Evolutionary conservation across 73 alveolate species (phyloP).

Genomic region (Halteria grandinella): DNA sequence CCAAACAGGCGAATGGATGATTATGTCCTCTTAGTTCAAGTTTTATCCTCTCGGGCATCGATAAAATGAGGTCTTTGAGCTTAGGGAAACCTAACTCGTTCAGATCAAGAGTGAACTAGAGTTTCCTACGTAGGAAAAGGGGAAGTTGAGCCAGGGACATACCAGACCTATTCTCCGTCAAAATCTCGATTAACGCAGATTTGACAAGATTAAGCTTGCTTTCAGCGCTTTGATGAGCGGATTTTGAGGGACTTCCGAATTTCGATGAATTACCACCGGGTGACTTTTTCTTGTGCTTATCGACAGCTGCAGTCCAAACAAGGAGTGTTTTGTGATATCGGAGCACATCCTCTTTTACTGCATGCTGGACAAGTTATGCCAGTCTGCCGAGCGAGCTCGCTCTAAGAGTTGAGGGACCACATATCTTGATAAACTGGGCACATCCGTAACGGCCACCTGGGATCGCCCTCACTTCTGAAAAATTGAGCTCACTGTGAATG

Average conservation of each 20-base stretch:
- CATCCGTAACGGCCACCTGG: slow-evolving; percentile 88
- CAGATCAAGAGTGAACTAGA: slow-evolving; percentile 39
- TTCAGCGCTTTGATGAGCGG: slow-evolving; percentile 4
- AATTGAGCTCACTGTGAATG: slow-evolving; percentile 20
- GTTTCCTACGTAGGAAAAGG: slow-evolving; percentile 42
- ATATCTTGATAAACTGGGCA: slow-evolving; percentile 74
- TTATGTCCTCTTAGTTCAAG: slow-evolving; percentile 69
- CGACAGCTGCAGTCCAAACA: slow-evolving; percentile 56
- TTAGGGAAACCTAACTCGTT: slow-evolving; percentile 69
- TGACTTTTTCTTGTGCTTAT: slow-evolving; percentile 25
- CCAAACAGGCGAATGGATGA: slow-evolving; percentile 75
- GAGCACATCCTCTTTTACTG: slow-evolving; percentile 72
- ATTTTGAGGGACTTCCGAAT: neutral
- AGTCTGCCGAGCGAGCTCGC: slow-evolving; percentile 67
- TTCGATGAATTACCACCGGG: neutral
- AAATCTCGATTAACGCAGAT: slow-evolving; percentile 39
- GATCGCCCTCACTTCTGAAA: slow-evolving; percentile 62
- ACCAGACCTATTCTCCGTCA: slow-evolving; percentile 62
- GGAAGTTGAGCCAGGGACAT: slow-evolving; percentile 74
- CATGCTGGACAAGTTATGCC: slow-evolving; percentile 68
- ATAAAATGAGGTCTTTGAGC: slow-evolving; percentile 61
- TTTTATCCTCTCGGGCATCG: slow-evolving; percentile 46
- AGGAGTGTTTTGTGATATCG: slow-evolving; percentile 74
- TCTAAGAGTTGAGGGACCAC: slow-evolving; percentile 61
- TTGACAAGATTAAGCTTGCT: slow-evolving; percentile 45